Evolutionary conservation across 768 basidiomycete genomes (phyloP).

Genomic region (Rhodotorula kratochvilovae): DNA sequence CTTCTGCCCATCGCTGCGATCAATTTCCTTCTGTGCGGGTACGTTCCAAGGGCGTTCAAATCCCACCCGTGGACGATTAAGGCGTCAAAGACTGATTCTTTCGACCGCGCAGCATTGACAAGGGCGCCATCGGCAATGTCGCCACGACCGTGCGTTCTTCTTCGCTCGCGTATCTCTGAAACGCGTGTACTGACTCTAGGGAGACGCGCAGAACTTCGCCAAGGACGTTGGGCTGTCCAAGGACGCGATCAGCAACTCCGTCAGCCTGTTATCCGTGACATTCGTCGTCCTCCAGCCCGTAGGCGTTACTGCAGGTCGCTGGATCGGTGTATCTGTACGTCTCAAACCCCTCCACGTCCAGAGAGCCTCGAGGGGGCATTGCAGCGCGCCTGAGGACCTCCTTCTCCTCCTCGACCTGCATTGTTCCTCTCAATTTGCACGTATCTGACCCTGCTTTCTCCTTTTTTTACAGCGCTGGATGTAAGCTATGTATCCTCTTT

Average conservation of each 20-base stretch:
- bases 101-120: neutral
- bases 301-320: neutral
- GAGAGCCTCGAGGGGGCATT: too few species aligned
- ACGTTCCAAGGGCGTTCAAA: too few species aligned
- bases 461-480: neutral
- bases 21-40: constrained; percentile 16
- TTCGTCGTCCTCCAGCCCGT: constrained; percentile 1
- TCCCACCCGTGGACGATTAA: too few species aligned
- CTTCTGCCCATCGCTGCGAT: constrained; percentile 16
- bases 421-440: too few species aligned
- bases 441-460: too few species aligned
- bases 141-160: neutral
- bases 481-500: too few species aligned
- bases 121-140: neutral
- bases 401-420: too few species aligned
- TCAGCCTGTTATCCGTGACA: neutral
- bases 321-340: neutral
- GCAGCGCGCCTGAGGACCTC: too few species aligned
- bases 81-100: too few species aligned
- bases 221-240: constrained; percentile 4
- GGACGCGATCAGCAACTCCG: constrained; percentile 13
- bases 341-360: too few species aligned
- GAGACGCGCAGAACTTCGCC: neutral
- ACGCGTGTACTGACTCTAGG: too few species aligned
- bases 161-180: too few species aligned